Conservation (phyloP, 2,329 filamentous ascomycete species). For the Talaromyces verruculosus region DNA sequence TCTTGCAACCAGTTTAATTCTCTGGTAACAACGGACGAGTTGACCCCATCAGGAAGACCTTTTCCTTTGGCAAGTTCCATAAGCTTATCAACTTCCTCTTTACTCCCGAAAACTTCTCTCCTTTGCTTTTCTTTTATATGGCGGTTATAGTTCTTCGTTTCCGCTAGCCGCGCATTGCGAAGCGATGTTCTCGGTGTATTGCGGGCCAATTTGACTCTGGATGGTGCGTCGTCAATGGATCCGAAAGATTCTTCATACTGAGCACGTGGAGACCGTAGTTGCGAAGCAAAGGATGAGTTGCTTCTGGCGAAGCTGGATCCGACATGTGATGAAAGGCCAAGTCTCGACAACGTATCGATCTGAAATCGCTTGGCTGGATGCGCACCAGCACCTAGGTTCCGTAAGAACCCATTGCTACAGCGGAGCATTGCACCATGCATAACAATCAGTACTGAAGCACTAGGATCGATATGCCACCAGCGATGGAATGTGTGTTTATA, state of each 20-base stretch:
- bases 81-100: slow-evolving; percentile 19
- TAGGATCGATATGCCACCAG: neutral
- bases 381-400: slow-evolving; percentile 6
- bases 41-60: slow-evolving; percentile 19
- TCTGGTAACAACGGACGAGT: slow-evolving; percentile 44
- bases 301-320: neutral
- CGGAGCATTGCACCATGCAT: slow-evolving; percentile 16
- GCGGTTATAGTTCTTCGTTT: neutral
- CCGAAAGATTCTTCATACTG: neutral
- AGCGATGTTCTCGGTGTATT: neutral
- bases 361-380: neutral
- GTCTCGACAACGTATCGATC: slow-evolving; percentile 1
- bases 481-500: neutral
- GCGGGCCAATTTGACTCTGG: neutral
- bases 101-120: slow-evolving; percentile 7
- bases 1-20: slow-evolving; percentile 67
- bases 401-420: slow-evolving; percentile 17
- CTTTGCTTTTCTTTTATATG: slow-evolving; percentile 6
- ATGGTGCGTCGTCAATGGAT: neutral
- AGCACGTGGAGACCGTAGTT: neutral
- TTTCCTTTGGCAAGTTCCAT: slow-evolving; percentile 24
- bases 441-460: neutral
- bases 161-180: slow-evolving; percentile 12
- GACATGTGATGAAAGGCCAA: neutral
- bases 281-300: neutral